A percentile compares a stretch with the other conserved stretches of the same genome.
Conservation (phyloP, 495 filamentous ascomycete species). For the Neurospora cerealis region DNA sequence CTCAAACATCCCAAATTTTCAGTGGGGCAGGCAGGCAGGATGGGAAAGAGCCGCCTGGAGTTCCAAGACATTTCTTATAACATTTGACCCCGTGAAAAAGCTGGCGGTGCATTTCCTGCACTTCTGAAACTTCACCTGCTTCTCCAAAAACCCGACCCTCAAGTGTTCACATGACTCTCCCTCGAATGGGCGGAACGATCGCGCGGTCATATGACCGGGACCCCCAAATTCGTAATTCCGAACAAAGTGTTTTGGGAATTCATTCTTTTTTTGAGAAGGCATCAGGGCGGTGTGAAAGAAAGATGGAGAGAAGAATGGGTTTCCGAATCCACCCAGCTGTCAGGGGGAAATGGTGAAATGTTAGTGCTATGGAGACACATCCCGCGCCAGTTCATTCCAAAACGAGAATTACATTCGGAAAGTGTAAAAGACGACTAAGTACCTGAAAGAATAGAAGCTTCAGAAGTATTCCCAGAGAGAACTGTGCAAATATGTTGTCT, state of each 20-base stretch:
- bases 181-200: neutral
- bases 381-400: neutral
- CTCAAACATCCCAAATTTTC: neutral
- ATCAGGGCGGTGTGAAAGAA: neutral
- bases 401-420: neutral
- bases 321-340: neutral
- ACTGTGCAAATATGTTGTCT: too few species aligned
- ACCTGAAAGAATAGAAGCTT: too few species aligned
- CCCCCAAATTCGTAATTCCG: neutral
- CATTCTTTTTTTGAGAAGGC: neutral
- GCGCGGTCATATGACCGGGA: neutral
- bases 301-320: neutral
- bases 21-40: neutral
- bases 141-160: neutral
- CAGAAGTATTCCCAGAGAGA: too few species aligned
- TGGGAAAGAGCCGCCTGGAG: neutral
- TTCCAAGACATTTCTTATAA: neutral
- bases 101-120: neutral
- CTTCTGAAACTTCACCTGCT: neutral
- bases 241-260: neutral
- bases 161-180: neutral
- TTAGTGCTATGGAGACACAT: neutral
- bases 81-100: neutral
- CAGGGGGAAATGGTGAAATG: neutral
- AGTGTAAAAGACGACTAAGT: too few species aligned